These are phyloP conservation scores for Musa acuminata DNA, from an alignment of 176 grass and related monocot genomes.

Conservation along the genomic window DNA sequence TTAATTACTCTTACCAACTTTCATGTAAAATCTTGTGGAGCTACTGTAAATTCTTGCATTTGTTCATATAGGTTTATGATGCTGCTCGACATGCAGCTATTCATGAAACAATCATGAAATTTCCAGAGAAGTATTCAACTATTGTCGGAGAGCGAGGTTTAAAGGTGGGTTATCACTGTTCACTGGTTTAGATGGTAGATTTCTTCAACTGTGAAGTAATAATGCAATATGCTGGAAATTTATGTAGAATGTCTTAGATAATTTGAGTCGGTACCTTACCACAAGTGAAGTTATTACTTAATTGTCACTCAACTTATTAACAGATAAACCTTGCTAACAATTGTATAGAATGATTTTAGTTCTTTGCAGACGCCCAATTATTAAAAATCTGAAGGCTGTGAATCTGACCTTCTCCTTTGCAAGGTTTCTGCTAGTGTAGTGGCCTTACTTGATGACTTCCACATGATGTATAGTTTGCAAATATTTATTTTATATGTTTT, in stretches of 20 bases:
- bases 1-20: conserved; percentile 27
- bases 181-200: conserved; percentile 5
- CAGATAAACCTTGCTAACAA: no score
- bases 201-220: background rate
- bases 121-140: conserved; percentile 82
- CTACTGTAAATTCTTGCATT: background rate
- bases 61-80: conserved; percentile 57
- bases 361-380: no score
- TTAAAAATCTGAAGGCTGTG: no score
- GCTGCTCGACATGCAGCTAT: conserved; percentile 75
- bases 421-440: background rate
- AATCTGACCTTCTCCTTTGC: background rate
- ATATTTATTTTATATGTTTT: background rate
- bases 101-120: conserved; percentile 89
- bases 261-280: background rate
- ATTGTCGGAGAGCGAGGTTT: conserved; percentile 94
- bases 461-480: background rate
- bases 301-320: background rate
- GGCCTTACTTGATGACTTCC: background rate
- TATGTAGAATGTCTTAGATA: background rate
- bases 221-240: background rate
- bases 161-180: conserved; percentile 52
- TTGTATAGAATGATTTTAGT: no score
- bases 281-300: background rate
- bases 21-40: conserved; percentile 2